Evolutionary conservation across 2,329 filamentous ascomycete species (phyloP), one percentile per base, ranked within the genome.

Genomic region (Phoma herbarum): DNA sequence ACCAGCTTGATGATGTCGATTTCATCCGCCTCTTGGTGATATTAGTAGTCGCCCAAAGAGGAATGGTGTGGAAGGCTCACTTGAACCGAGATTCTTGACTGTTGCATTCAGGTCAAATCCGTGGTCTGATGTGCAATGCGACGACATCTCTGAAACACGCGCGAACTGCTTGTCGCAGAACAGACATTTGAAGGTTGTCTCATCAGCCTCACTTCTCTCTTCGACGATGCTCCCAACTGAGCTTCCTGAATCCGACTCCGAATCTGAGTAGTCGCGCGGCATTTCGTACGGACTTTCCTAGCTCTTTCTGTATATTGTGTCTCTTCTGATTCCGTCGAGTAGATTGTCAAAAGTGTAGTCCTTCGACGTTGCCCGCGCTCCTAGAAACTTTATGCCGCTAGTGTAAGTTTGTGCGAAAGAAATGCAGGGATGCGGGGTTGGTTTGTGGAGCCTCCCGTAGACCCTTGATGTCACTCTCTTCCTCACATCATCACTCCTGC

Each of bases 1-100:
- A 84, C 63, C 41, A 76, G 57, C 52, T 75, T 76, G 54, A 75
- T 74, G 26, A 74, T 64, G 10, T 63, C 67, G 11, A 75, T 59
- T 42, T 76, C 74, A 39, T 75, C 72, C n/a, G 68, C 65, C 43
- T 67, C 73, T 76, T 46, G 9, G 14, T 23, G 42, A 48, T 43
- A 52, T 73, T 59, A 69, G 60, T 68, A 23, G 45, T 56, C 22
- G 49, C 59, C 61, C 22, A 52, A 69, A 62, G 11, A 47, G 65
- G 68, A 50, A 66, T 57, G 31, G 64, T 56, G 59, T 43, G 12
- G 44, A 16, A 33, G 31, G 64, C 63, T 47, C 57, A 74, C 73
- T 68, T 50, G 71, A 59, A 31, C 73, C 73, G 43, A 75, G 61
- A 52, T 60, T 63, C 45, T 74, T 72, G 54, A 76, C 70, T 1